These are phyloP conservation scores for Rusavskia elegans DNA, from an alignment of 495 filamentous ascomycete species.

Conservation along the genomic window DNA sequence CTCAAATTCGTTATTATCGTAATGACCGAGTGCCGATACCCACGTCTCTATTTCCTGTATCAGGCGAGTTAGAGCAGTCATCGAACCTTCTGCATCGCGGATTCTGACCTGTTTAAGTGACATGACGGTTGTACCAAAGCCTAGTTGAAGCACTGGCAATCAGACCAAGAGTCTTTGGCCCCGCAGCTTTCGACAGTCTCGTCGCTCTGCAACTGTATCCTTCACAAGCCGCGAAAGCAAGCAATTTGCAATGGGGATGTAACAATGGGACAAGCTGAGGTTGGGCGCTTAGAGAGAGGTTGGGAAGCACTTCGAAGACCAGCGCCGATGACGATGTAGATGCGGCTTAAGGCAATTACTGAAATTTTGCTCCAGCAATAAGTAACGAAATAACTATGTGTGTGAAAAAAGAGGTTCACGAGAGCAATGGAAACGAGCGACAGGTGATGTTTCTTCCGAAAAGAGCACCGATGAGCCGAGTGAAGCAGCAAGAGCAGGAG, in stretches of 20 bases:
- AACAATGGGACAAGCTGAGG: background rate
- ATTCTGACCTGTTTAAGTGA: slow-evolving; percentile 58
- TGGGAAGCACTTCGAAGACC: background rate
- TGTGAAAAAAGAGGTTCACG: background rate
- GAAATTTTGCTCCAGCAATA: background rate
- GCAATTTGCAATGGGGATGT: too few species aligned
- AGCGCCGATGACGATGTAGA: too few species aligned
- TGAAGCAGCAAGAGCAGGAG: background rate
- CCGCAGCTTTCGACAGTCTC: too few species aligned
- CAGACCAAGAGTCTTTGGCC: too few species aligned
- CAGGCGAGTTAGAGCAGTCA: background rate
- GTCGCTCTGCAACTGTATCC: too few species aligned
- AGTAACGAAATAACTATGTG: background rate
- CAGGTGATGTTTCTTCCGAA: background rate
- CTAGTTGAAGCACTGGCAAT: too few species aligned
- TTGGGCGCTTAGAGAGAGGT: background rate
- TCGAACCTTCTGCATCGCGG: slow-evolving; percentile 6
- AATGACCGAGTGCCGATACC: slow-evolving; percentile 80
- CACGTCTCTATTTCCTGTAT: slow-evolving; percentile 94
- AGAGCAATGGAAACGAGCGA: background rate
- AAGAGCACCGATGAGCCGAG: background rate
- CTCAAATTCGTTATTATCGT: slow-evolving; percentile 95
- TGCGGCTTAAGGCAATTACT: too few species aligned
- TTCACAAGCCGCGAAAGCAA: too few species aligned
- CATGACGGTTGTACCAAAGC: slow-evolving; percentile 25